phyloP scores from a whole-genome alignment of 1,284 basidiomycete genomes.

The Cryptococcus wingfieldii region DNA sequence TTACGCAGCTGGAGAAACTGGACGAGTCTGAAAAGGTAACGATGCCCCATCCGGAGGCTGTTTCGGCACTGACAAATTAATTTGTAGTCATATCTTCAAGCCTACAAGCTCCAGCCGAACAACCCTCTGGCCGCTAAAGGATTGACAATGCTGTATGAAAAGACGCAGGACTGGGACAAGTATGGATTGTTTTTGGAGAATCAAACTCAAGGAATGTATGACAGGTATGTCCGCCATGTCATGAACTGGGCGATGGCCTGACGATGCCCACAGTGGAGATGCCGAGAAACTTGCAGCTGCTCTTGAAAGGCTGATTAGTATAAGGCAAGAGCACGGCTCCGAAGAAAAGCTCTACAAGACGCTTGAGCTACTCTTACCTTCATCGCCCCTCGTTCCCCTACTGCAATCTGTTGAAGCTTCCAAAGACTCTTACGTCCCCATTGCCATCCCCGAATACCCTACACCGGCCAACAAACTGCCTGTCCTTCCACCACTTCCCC shows the following conservation, averaged over 20 bases:
- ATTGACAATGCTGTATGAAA: conserved; percentile 68
- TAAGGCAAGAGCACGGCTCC: conserved; percentile 61
- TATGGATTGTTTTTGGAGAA: conserved; percentile 57
- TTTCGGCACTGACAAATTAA: not conserved
- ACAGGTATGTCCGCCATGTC: conserved; percentile 52
- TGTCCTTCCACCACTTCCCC: conserved; percentile 46
- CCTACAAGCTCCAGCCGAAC: conserved; percentile 61
- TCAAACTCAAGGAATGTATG: conserved; percentile 57
- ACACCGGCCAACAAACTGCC: conserved; percentile 56
- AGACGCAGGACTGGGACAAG: conserved; percentile 59
- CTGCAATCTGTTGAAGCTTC: conserved; percentile 66
- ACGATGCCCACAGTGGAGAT: conserved; percentile 59
- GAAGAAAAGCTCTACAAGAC: conserved; percentile 62
- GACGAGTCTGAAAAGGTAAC: conserved; percentile 76
- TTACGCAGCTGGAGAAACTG: conserved; percentile 64
- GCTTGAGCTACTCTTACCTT: conserved; percentile 68
- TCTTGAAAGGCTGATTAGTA: conserved; percentile 69
- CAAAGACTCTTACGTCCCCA: conserved; percentile 36
- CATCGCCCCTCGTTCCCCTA: conserved; percentile 63
- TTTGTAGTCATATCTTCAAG: conserved; percentile 66
- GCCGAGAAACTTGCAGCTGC: conserved; percentile 71
- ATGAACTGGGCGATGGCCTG: not conserved
- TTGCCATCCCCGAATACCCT: conserved; percentile 54
- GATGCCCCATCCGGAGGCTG: conserved; percentile 23
- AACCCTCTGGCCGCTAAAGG: conserved; percentile 69